Base-by-base conservation (phyloP, 2,329 filamentous ascomycete species). In the Orbilia ellipsospora region DNA sequence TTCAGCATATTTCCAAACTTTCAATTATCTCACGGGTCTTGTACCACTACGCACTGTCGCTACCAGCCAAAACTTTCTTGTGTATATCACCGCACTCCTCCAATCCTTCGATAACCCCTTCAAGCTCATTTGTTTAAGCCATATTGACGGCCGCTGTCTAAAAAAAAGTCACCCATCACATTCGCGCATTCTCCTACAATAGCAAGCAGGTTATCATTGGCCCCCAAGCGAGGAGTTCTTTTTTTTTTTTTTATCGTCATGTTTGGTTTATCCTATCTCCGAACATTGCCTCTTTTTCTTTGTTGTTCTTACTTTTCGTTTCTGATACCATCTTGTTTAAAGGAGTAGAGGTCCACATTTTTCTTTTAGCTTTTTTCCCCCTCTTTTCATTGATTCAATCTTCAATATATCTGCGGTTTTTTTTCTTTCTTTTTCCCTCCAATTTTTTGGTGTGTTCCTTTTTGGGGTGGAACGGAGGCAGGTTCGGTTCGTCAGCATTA, bases 341-440 rank as follows among this genome's bases (percentile, higher is more conserved):
- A 70, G 66, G 66, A 70, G 57, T 70, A 63, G 66, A 63, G 59
- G 66, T n/a, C n/a, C 55, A 44, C 54, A 15, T 66, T 48, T 48
- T 40, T 15, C 45, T 63, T 57, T 54, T 45, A 8, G 16, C 23
- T 26, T 36, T 52, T 26, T 62, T 66, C 15, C 45, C 8, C 26
- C 36, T 59, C 42, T 42, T 60, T 66, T 40, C 45, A 20, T 64
- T 16, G 45, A 16, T 56, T 50, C 23, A 23, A 51, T 55, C 26
- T 62, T 16, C 42, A 45, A 56, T 44, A 26, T 12, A 55, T 26
- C 4, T 42, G 23, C 23, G 23, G 23, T 31, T 45, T 62, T 48
- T 62, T 69, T 8, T 6, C 56, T 56, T 36, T 51, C 55, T 69
- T 28, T 52, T 52, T 18, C 20, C 5, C 6, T 45, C 44, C 48